phyloP scores from a whole-genome alignment of 208 protist genomes.

The Crithidia acanthocephali region DNA sequence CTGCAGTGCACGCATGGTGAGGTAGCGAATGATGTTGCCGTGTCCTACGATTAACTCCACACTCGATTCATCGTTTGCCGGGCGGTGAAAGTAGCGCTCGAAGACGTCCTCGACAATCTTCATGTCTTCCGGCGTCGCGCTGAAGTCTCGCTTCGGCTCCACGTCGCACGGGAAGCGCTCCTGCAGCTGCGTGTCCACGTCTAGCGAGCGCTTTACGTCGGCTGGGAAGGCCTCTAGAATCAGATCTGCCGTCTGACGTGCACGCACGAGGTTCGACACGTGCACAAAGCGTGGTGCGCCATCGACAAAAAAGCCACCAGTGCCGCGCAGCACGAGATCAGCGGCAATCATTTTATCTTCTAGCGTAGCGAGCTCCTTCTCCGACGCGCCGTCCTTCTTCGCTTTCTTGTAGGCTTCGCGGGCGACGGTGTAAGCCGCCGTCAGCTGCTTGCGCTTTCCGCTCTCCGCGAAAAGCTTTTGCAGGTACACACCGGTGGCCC shows the following conservation, averaged over 20 bases:
- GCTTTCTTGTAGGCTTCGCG: slow-evolving; percentile 15
- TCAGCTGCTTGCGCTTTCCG: slow-evolving; percentile 19
- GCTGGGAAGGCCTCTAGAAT: slow-evolving; percentile 60
- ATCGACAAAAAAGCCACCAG: slow-evolving; percentile 38
- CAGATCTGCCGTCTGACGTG: slow-evolving; percentile 58
- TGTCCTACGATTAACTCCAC: slow-evolving; percentile 84
- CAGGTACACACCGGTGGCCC: slow-evolving; percentile 58
- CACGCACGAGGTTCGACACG: slow-evolving; percentile 65
- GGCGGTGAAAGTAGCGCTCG: slow-evolving; percentile 74
- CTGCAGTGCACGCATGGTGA: slow-evolving; percentile 80
- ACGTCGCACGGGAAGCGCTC: slow-evolving; percentile 73
- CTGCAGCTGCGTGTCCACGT: slow-evolving; percentile 49
- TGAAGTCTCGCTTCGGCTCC: slow-evolving; percentile 32
- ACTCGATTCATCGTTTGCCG: slow-evolving; percentile 20
- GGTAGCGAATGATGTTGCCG: slow-evolving; percentile 89
- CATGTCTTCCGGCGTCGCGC: slow-evolving; percentile 44
- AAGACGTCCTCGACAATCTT: slow-evolving; percentile 52
- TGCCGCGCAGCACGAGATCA: slow-evolving; percentile 1
- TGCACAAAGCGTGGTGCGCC: slow-evolving; percentile 41
- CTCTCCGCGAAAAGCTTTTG: slow-evolving; percentile 32
- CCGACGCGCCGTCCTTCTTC: slow-evolving; percentile 6
- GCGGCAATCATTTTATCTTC: slow-evolving; percentile 17
- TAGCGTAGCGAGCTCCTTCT: slow-evolving; percentile 17
- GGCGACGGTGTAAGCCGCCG: neutral
- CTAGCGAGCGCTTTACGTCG: slow-evolving; percentile 27